These are phyloP conservation scores for Pelagophyceae sp. DNA, from an alignment of 352 stramenopile species.

Conservation along the genomic window DNA sequence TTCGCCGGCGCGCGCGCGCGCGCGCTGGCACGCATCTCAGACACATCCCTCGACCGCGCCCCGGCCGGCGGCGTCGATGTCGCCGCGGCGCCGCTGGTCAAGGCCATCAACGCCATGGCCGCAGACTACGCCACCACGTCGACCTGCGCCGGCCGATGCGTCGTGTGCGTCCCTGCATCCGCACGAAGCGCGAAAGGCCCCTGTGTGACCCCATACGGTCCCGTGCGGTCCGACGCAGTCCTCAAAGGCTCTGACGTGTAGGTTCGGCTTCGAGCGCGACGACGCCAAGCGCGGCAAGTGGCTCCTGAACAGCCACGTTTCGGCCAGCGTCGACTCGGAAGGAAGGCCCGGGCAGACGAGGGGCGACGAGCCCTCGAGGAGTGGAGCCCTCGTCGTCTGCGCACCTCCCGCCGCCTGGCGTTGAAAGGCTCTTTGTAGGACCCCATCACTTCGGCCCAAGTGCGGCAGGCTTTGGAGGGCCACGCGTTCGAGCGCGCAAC, in stretches of 20 bases:
- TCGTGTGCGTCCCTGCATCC: neutral
- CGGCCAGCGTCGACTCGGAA: too few species aligned
- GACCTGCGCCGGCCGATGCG: slow-evolving; percentile 62
- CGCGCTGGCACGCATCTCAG: neutral
- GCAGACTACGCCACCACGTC: slow-evolving; percentile 72
- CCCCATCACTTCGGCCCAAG: slow-evolving; percentile 55
- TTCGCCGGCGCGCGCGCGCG: slow-evolving; percentile 2
- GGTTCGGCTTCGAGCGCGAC: too few species aligned
- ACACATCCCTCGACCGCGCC: slow-evolving; percentile 51
- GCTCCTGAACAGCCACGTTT: slow-evolving; percentile 68
- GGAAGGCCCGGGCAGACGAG: too few species aligned
- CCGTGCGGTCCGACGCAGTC: too few species aligned
- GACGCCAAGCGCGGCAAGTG: slow-evolving; percentile 59
- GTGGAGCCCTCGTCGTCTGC: too few species aligned
- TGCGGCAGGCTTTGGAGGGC: slow-evolving; percentile 45
- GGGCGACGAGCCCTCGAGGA: too few species aligned
- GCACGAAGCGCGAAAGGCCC: slow-evolving; percentile 60
- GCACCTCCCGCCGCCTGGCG: too few species aligned
- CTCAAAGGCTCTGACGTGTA: too few species aligned
- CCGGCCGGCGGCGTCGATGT: slow-evolving; percentile 73
- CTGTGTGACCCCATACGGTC: too few species aligned
- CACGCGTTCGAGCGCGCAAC: too few species aligned
- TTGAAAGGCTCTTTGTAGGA: too few species aligned
- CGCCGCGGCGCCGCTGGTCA: slow-evolving; percentile 69
- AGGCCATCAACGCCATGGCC: slow-evolving; percentile 62